Conservation (phyloP, 257 asterid species). For the Ocimum tenuiflorum region DNA sequence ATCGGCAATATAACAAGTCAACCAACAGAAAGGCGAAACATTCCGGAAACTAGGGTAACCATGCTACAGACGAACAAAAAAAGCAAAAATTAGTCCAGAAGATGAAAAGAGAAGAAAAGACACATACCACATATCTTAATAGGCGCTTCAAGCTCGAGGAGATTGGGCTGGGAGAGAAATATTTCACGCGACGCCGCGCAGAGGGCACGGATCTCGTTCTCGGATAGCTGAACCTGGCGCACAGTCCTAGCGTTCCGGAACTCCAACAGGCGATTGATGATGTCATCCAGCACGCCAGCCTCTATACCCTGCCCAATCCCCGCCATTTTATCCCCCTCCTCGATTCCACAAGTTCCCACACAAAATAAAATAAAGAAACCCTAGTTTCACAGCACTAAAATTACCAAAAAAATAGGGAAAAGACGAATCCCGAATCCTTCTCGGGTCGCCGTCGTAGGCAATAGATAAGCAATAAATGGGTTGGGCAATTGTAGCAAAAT, state of each 20-base stretch:
- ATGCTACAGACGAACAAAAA: not conserved
- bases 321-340: conserved; percentile 40
- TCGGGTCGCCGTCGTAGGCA: not conserved
- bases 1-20: not conserved
- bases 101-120: not conserved
- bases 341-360: not conserved
- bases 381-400: conserved; percentile 19
- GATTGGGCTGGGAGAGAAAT: conserved; percentile 86
- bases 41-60: not conserved
- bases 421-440: not conserved
- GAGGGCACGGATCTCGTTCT: conserved; percentile 83
- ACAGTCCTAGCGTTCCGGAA: conserved; percentile 68
- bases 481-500: not conserved
- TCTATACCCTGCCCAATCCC: conserved; percentile 69
- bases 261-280: conserved; percentile 73
- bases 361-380: conserved; percentile 27
- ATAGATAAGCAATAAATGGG: not conserved
- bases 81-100: not conserved
- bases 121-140: conserved; percentile 92
- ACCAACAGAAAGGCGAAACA: not conserved
- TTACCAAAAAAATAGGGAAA: not conserved
- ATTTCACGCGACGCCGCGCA: conserved; percentile 72
- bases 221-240: conserved; percentile 86
- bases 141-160: conserved; percentile 93
- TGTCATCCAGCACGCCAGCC: conserved; percentile 69